Evolutionary conservation across 1,139 yeast species (phyloP).

Genomic region (Geotrichum australiense): DNA sequence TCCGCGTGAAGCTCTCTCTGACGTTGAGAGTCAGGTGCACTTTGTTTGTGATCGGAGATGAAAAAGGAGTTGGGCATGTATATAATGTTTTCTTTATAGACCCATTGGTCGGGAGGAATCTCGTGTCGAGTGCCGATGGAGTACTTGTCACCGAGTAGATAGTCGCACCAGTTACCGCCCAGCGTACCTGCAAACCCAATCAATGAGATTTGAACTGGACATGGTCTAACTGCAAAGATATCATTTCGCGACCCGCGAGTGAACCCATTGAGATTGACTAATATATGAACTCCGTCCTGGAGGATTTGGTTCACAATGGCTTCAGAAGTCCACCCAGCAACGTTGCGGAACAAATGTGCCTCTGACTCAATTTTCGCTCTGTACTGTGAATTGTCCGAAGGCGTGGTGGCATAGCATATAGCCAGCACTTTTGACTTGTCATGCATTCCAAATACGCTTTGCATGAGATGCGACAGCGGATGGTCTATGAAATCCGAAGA

Average conservation of each 20-base stretch:
- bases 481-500: conserved; percentile 34
- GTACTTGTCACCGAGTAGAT: conserved; percentile 28
- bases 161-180: conserved; percentile 34
- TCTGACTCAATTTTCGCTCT: conserved; percentile 29
- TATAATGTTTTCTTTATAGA: conserved; percentile 29
- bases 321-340: conserved; percentile 27
- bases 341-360: conserved; percentile 28
- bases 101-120: conserved; percentile 14
- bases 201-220: conserved; percentile 32
- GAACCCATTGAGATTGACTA: conserved; percentile 34
- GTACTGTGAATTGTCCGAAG: conserved; percentile 30
- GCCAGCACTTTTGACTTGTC: conserved; percentile 25
- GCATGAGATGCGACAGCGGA: conserved; percentile 35
- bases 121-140: conserved; percentile 16
- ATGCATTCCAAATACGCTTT: conserved; percentile 33
- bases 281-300: conserved; percentile 31
- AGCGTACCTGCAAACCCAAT: conserved; percentile 36
- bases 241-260: conserved; percentile 35
- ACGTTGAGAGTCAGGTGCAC: conserved; percentile 27
- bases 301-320: conserved; percentile 28
- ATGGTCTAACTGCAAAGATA: conserved; percentile 32
- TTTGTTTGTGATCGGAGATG: conserved; percentile 34
- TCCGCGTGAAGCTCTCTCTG: conserved; percentile 14
- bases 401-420: conserved; percentile 31
- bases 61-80: conserved; percentile 33